Conservation (phyloP, 2,329 filamentous ascomycete species). For the Penicillium aurantiogriseum region DNA sequence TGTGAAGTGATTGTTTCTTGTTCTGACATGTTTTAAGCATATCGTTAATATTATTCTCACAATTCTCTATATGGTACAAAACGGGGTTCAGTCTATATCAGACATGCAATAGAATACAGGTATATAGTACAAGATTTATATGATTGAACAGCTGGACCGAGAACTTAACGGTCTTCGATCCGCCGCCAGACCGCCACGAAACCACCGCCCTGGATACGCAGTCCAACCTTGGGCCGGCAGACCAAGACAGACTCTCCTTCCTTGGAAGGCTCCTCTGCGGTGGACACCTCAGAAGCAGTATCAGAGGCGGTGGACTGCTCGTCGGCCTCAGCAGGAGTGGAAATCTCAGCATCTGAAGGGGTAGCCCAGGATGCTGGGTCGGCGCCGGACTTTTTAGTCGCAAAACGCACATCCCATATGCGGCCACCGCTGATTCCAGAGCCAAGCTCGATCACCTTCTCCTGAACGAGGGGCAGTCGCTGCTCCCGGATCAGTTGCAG, state of each 20-base stretch:
- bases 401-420: slow-evolving; percentile 48
- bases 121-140: slow-evolving; percentile 11
- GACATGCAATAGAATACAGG: slow-evolving; percentile 11
- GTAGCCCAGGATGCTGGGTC: slow-evolving; percentile 35
- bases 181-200: slow-evolving; percentile 53
- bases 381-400: slow-evolving; percentile 37
- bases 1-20: slow-evolving; percentile 1
- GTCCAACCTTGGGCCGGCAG: slow-evolving; percentile 54
- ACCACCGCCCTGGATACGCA: slow-evolving; percentile 49
- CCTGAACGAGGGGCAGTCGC: slow-evolving; percentile 53
- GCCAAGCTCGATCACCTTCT: slow-evolving; percentile 48
- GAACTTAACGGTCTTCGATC: slow-evolving; percentile 33
- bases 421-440: slow-evolving; percentile 48
- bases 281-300: slow-evolving; percentile 2
- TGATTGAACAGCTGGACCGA: slow-evolving; percentile 3
- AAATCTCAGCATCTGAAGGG: slow-evolving; percentile 17
- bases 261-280: slow-evolving; percentile 16
- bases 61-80: slow-evolving; percentile 7
- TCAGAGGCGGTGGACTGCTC: slow-evolving; percentile 7
- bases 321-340: slow-evolving; percentile 12
- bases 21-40: neutral
- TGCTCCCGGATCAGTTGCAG: slow-evolving; percentile 55
- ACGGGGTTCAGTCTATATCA: slow-evolving; percentile 2
- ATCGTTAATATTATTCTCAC: neutral
- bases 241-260: slow-evolving; percentile 45